These are phyloP conservation scores for Lichtheimia hyalospora DNA, from an alignment of 371 early-diverging fungal species.

Conservation along the genomic window DNA sequence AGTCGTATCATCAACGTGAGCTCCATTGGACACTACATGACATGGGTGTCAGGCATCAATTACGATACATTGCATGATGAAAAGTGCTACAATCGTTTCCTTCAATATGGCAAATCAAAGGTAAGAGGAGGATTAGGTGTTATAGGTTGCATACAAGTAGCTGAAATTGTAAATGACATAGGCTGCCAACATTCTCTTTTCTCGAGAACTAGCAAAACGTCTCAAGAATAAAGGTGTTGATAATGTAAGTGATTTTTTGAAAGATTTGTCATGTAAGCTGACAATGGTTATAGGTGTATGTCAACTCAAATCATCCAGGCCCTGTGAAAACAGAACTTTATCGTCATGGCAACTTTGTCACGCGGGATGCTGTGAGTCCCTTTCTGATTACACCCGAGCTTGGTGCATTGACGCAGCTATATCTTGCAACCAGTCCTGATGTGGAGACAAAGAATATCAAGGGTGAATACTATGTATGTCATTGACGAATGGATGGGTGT, in stretches of 20 bases:
- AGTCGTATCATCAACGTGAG: slow-evolving; percentile 60
- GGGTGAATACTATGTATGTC: slow-evolving; percentile 54
- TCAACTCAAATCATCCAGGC: not conserved
- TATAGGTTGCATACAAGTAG: slow-evolving; percentile 10
- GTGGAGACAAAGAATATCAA: slow-evolving; percentile 48
- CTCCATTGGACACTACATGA: slow-evolving; percentile 38
- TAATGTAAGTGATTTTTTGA: not conserved
- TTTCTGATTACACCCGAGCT: slow-evolving; percentile 33
- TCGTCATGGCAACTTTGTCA: not conserved
- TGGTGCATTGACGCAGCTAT: slow-evolving; percentile 65
- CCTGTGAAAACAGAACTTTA: not conserved
- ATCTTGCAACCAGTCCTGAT: slow-evolving; percentile 66
- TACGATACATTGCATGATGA: slow-evolving; percentile 46
- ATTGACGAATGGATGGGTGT: not conserved
- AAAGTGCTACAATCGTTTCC: slow-evolving; percentile 17
- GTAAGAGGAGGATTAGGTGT: not conserved
- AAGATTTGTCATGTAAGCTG: not conserved
- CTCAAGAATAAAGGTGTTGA: slow-evolving; percentile 35
- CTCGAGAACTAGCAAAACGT: slow-evolving; percentile 40
- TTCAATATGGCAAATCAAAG: slow-evolving; percentile 26
- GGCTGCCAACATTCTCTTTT: slow-evolving; percentile 39
- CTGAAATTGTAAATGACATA: slow-evolving; percentile 9
- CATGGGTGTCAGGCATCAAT: slow-evolving; percentile 16
- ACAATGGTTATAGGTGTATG: not conserved
- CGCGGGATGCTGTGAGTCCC: not conserved